Evolutionary conservation across 768 basidiomycete genomes (phyloP), one percentile per base, ranked within the genome.

Genomic region (Macrolepiota dolichaula): DNA sequence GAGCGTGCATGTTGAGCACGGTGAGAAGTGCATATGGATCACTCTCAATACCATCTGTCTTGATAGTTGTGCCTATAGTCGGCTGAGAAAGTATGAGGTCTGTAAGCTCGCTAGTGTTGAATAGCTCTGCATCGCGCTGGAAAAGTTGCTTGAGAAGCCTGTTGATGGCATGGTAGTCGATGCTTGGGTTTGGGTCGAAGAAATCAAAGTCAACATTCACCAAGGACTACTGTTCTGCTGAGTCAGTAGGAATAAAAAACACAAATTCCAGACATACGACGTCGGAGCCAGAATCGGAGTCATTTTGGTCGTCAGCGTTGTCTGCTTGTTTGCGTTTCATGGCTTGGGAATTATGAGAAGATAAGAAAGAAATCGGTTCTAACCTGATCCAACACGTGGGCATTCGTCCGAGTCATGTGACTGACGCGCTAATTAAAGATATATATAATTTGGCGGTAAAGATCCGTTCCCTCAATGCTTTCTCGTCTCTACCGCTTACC

Each of bases 161-260:
- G 58, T 92, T 91, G 68, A 96, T 78, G 1, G 95, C 93, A 64
- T 91, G 87, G 70, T 90, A 97, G 76, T 98, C 96, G 67, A 92
- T 74, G 25, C 72, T 81, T 2, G 91, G 85, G 65, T 91, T 88
- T 5, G 92, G 86, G 71, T 92, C 88, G 80, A 92, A 96, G 71
- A 97, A 98, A 65, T 97, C 94, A 69, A 98, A 98, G 69, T 90
- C 88, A 65, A 96, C 89, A 73, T 96, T 84, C 74, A 96, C 81
- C 67, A 89, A 81, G 60, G 66, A 66, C 65, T 66, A 46, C 36
- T 49, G 69, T 79, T 82, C 82, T 85, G 76, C 74, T 74, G 53
- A 65, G 63, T 63, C 73, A 68, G 62, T 67, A 56, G 51, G 11
- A 49, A 53, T 10, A 47, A 29, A 44, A 29, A 38, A 25, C 22